These are phyloP conservation scores for Streptanthus diversifolius DNA, from an alignment of 345 rosid genomes.

Conservation along the genomic window DNA sequence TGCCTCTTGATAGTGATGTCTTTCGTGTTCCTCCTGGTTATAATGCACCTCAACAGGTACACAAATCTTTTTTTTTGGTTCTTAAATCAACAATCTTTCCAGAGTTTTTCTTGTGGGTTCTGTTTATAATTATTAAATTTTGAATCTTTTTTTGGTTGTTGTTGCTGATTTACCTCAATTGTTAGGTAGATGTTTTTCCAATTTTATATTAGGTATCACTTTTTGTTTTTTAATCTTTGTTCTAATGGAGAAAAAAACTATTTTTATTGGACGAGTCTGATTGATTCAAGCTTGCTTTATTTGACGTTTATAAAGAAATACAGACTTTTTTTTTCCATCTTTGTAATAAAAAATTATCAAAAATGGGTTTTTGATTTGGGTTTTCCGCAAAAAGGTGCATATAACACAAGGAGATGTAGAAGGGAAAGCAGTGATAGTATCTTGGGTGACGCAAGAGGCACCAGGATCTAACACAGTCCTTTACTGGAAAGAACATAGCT, in stretches of 20 bases:
- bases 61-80: background rate
- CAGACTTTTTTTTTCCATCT: background rate
- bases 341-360: background rate
- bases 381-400: constrained; percentile 44
- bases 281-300: background rate
- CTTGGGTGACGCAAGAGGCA: constrained; percentile 81
- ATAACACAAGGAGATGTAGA: constrained; percentile 90
- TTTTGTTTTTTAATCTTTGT: background rate
- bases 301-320: background rate
- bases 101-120: background rate
- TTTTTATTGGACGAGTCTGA: background rate
- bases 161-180: background rate
- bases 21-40: constrained; percentile 62
- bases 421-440: constrained; percentile 76
- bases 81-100: background rate
- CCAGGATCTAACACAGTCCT: constrained; percentile 56
- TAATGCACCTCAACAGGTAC: constrained; percentile 93
- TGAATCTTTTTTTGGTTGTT: background rate
- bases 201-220: constrained; percentile 1
- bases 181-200: constrained; percentile 12
- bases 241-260: background rate
- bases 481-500: constrained; percentile 62
- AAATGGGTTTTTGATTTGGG: background rate
- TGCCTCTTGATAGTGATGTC: constrained; percentile 79
- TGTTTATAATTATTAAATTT: constrained; percentile 5